A percentile compares a stretch with the other conserved stretches of the same genome.
Evolutionary conservation across 257 asterid genomes (phyloP).

Genomic region (Voacanga thouarsii): DNA sequence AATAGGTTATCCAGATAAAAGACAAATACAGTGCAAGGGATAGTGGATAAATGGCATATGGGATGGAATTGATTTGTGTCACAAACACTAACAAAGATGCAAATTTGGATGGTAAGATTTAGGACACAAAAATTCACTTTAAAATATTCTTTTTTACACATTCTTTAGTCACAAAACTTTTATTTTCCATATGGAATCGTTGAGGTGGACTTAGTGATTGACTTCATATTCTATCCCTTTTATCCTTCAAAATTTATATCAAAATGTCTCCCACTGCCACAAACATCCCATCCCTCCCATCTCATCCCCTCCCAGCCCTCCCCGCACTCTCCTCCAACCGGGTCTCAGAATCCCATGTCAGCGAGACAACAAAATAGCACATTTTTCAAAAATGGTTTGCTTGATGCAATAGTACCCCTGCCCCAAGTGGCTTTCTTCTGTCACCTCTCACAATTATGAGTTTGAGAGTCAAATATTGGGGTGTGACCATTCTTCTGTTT

Average conservation of each 20-base stretch:
- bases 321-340: neutral
- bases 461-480: neutral
- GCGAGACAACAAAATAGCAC: neutral
- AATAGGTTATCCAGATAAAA: neutral
- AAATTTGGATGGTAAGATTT: neutral
- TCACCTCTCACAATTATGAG: neutral
- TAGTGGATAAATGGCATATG: neutral
- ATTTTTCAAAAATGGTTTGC: neutral
- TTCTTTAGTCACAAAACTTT: neutral
- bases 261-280: neutral
- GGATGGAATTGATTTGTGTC: neutral
- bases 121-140: neutral
- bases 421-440: conserved; percentile 4
- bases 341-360: neutral
- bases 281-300: neutral
- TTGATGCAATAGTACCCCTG: neutral
- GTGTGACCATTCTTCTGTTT: conserved; percentile 4
- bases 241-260: neutral
- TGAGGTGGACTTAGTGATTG: neutral
- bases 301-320: neutral
- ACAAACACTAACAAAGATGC: neutral
- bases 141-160: neutral
- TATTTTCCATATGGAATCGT: neutral
- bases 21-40: neutral
- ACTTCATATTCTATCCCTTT: neutral